Conservation (phyloP, 768 basidiomycete genomes). For the Tephrocybe sp. region DNA sequence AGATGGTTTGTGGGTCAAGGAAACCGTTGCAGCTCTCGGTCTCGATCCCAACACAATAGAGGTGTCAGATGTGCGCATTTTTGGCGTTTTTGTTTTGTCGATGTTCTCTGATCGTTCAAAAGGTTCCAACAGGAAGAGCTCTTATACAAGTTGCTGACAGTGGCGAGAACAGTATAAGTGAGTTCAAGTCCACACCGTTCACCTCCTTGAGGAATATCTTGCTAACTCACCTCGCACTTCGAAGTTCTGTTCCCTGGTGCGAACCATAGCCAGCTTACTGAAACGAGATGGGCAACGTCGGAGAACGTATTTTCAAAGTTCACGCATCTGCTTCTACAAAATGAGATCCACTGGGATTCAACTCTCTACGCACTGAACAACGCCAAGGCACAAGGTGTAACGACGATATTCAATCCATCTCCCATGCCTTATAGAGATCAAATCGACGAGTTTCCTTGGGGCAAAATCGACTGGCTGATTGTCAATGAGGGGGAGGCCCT, state of each 20-base stretch:
- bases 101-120: not conserved
- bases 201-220: too few species aligned
- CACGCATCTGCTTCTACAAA: constrained; percentile 58
- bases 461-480: constrained; percentile 50
- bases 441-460: constrained; percentile 47
- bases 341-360: constrained; percentile 48
- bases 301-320: constrained; percentile 28
- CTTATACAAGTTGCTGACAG: constrained; percentile 55
- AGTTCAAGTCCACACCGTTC: constrained; percentile 15
- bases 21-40: constrained; percentile 36
- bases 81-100: not conserved
- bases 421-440: constrained; percentile 44
- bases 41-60: constrained; percentile 38
- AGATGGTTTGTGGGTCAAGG: constrained; percentile 49
- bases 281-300: constrained; percentile 22
- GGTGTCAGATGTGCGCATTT: constrained; percentile 33
- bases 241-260: constrained; percentile 58
- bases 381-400: constrained; percentile 20
- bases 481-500: constrained; percentile 52
- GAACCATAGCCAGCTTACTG: constrained; percentile 43
- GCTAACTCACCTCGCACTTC: not conserved
- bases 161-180: constrained; percentile 65
- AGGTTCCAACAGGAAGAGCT: constrained; percentile 57
- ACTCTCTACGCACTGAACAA: constrained; percentile 35
- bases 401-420: constrained; percentile 55